These are phyloP conservation scores for Cyclotella distinguenda DNA, from an alignment of 108 stramenopile genomes.

Conservation along the genomic window DNA sequence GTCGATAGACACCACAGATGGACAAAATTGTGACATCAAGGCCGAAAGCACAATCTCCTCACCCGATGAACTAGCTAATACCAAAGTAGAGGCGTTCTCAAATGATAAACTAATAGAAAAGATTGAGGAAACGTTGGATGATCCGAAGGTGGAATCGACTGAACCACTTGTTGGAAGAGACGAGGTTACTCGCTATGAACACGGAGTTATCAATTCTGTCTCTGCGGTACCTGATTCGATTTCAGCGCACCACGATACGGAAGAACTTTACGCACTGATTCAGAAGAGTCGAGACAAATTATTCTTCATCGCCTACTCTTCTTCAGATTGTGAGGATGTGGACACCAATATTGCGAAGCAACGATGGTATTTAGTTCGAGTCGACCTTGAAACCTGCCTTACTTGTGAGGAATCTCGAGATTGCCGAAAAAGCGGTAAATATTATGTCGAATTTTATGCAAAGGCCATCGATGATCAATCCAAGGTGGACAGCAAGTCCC, in stretches of 20 bases:
- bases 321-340: background rate
- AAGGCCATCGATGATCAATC: conserved; percentile 26
- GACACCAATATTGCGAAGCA: background rate
- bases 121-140: too few relatives aligned
- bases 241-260: background rate
- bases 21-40: too few relatives aligned
- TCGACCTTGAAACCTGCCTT: conserved; percentile 23
- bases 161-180: too few relatives aligned
- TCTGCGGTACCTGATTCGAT: too few relatives aligned
- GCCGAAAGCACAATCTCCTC: too few relatives aligned
- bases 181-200: too few relatives aligned
- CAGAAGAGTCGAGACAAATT: conserved; percentile 30
- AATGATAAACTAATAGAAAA: too few relatives aligned
- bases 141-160: too few relatives aligned
- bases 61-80: too few relatives aligned
- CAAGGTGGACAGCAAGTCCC: conserved; percentile 23
- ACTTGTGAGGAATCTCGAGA: conserved; percentile 1
- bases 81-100: too few relatives aligned
- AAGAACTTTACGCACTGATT: conserved; percentile 34
- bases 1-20: too few relatives aligned
- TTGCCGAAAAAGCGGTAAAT: conserved; percentile 19
- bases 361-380: conserved; percentile 38
- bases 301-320: conserved; percentile 37
- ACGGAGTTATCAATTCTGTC: too few relatives aligned
- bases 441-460: conserved; percentile 43